Conservation (phyloP, 2,329 filamentous ascomycete genomes). For the Pseudogymnoascus sp. region DNA sequence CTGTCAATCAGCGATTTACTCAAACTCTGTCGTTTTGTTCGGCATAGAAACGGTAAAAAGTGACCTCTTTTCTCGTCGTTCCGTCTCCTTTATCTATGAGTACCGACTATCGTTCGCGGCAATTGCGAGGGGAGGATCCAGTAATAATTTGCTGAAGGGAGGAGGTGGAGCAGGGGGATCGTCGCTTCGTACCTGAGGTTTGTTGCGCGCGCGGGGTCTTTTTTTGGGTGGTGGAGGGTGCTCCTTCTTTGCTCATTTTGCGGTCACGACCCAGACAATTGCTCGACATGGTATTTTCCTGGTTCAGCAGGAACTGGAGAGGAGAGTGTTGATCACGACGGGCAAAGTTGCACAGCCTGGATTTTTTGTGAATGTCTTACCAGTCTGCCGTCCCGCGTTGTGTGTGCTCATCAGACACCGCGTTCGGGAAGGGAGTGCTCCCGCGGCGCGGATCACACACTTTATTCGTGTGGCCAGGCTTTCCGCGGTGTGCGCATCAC, state of each 20-base stretch:
- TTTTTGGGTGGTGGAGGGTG: background rate
- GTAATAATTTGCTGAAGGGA: conserved; percentile 1
- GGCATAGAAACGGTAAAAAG: background rate
- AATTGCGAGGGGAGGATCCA: background rate
- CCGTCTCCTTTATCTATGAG: background rate
- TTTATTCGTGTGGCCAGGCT: background rate
- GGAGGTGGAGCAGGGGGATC: background rate
- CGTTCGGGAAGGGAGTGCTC: background rate
- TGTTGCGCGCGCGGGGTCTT: background rate
- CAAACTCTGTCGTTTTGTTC: background rate
- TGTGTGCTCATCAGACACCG: too few species aligned
- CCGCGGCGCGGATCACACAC: background rate
- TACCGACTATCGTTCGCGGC: background rate
- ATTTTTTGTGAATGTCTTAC: background rate
- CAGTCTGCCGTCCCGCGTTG: background rate
- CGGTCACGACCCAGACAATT: background rate
- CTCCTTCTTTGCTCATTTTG: too few species aligned
- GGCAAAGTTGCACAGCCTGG: background rate
- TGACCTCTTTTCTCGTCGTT: background rate
- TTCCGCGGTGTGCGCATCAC: background rate
- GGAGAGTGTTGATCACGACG: background rate
- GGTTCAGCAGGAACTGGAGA: background rate
- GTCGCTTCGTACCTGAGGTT: background rate
- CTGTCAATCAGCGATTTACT: background rate
- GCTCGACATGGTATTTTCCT: background rate